These are phyloP conservation scores for Globisporangium middletonii DNA, from an alignment of 352 stramenopile species.

Conservation along the genomic window DNA sequence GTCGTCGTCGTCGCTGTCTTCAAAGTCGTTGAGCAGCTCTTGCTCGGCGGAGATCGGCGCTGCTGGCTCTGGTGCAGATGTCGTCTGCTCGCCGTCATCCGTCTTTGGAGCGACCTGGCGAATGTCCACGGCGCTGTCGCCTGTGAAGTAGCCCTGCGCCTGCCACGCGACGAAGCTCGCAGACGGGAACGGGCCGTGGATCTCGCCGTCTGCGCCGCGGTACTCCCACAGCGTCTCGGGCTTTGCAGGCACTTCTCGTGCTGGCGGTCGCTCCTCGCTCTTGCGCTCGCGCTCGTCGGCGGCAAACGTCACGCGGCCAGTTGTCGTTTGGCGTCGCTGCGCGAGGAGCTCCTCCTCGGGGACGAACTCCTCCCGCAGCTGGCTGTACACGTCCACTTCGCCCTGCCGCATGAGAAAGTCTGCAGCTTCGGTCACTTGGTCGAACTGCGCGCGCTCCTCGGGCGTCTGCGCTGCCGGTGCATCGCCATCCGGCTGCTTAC, in stretches of 20 bases:
- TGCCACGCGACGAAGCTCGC: conserved; percentile 74
- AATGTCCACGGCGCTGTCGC: conserved; percentile 69
- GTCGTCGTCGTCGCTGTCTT: conserved; percentile 70
- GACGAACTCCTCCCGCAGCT: conserved; percentile 80
- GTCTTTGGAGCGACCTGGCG: conserved; percentile 24
- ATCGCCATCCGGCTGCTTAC: conserved; percentile 33
- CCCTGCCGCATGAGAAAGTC: conserved; percentile 75
- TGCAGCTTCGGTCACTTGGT: conserved; percentile 71
- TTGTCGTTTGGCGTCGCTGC: conserved; percentile 18
- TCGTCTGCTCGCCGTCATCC: conserved; percentile 11
- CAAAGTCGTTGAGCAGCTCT: conserved; percentile 83
- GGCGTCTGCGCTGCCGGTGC: conserved; percentile 26
- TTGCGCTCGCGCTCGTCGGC: conserved; percentile 19
- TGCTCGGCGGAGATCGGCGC: conserved; percentile 57
- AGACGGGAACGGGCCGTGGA: conserved; percentile 72
- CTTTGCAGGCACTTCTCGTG: conserved; percentile 3
- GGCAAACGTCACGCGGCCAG: conserved; percentile 22
- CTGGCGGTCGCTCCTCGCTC: conserved; percentile 29
- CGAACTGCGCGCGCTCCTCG: conserved; percentile 76
- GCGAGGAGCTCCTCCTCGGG: conserved; percentile 49
- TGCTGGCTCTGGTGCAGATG: conserved; percentile 18
- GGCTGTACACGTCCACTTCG: conserved; percentile 75
- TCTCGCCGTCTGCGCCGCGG: conserved; percentile 54
- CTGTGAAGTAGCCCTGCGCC: conserved; percentile 75
- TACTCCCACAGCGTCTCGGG: conserved; percentile 76